phyloP scores from a whole-genome alignment of 129 eudicot genomes.

The Oenanthe sinensis region DNA sequence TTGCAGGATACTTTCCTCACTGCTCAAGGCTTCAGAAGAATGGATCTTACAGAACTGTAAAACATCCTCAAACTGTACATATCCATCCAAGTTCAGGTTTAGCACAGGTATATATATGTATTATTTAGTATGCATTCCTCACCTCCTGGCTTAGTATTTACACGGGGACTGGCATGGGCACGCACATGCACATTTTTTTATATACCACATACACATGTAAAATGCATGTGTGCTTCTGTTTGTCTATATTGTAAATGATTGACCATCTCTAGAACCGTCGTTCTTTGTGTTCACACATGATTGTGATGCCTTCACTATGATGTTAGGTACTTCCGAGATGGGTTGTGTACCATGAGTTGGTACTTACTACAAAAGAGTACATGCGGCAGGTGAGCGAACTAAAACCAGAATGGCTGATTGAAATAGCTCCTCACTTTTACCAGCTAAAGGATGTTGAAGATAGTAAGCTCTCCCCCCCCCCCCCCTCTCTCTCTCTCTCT shows the following conservation, averaged over 20 bases:
- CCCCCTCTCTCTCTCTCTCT: neutral
- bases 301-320: slow-evolving; percentile 12
- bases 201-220: neutral
- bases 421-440: slow-evolving; percentile 95
- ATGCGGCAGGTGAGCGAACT: slow-evolving; percentile 91
- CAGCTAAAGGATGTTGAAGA: slow-evolving; percentile 90
- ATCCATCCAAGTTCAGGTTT: slow-evolving; percentile 97
- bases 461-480: slow-evolving; percentile 34
- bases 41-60: slow-evolving; percentile 83
- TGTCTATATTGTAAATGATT: neutral
- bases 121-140: neutral
- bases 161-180: neutral
- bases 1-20: slow-evolving; percentile 77
- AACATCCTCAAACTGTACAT: slow-evolving; percentile 81
- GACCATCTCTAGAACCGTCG: neutral
- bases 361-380: slow-evolving; percentile 79
- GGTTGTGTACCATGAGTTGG: slow-evolving; percentile 89
- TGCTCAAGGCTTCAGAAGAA: slow-evolving; percentile 79
- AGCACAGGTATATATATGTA: slow-evolving; percentile 54
- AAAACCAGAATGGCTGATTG: slow-evolving; percentile 84
- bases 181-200: neutral
- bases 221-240: neutral
- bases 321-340: slow-evolving; percentile 84
- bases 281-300: neutral
- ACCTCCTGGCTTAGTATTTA: neutral